These are phyloP conservation scores for Scorias spongiosa DNA, from an alignment of 2,329 filamentous ascomycete species.

Conservation along the genomic window DNA sequence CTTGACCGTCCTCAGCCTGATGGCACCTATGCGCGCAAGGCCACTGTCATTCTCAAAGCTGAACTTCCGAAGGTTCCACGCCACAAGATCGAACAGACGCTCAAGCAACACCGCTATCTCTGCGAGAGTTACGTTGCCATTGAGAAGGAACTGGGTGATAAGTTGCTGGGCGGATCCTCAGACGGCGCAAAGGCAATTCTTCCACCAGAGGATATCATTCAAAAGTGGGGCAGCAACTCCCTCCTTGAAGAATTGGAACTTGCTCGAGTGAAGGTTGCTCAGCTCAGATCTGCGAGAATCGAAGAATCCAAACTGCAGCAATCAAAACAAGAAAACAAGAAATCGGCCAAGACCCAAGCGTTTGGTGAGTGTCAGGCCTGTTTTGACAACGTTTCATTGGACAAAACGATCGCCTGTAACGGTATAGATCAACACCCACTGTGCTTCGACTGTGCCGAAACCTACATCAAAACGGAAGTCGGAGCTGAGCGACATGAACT, in stretches of 20 bases:
- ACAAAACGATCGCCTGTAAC: conserved; percentile 54
- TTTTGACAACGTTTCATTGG: conserved; percentile 49
- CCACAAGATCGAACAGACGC: conserved; percentile 19
- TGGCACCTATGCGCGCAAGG: not conserved
- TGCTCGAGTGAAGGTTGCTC: conserved; percentile 9
- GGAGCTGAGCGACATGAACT: conserved; percentile 55
- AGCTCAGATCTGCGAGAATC: not conserved
- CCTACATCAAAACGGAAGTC: conserved; percentile 51
- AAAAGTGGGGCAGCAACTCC: not conserved
- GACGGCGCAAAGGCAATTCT: too few species aligned
- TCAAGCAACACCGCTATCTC: conserved; percentile 19
- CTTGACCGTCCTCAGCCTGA: conserved; percentile 6
- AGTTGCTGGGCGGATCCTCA: not conserved
- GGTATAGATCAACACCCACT: conserved; percentile 48
- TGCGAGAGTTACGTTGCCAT: conserved; percentile 24
- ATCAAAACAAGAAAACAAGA: conserved; percentile 19
- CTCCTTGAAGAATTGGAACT: conserved; percentile 20
- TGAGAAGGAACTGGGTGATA: conserved; percentile 11
- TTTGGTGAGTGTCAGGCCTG: conserved; percentile 52
- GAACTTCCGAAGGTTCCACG: conserved; percentile 26
- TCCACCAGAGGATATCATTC: too few species aligned
- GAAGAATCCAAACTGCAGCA: conserved; percentile 9
- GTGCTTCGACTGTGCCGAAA: conserved; percentile 51
- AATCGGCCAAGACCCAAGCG: conserved; percentile 27
- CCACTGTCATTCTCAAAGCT: conserved; percentile 21